Evolutionary conservation across 768 basidiomycete species (phyloP).

Genomic region (Kwoniella sp.): DNA sequence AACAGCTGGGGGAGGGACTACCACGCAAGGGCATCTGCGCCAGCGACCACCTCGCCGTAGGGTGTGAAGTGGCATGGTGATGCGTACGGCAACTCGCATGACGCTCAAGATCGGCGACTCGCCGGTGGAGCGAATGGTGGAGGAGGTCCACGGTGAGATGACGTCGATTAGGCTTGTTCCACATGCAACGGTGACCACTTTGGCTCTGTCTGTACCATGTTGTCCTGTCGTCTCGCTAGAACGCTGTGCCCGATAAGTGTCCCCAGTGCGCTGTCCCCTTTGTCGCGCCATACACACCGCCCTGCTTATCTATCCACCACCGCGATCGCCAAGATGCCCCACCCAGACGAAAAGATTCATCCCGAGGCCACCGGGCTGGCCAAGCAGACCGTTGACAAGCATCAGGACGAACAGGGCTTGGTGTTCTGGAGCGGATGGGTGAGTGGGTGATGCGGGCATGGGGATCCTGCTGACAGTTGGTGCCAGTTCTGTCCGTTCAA

Average conservation of each 20-base stretch:
- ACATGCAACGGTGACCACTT: too few relatives aligned
- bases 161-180: not conserved
- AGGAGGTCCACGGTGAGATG: not conserved
- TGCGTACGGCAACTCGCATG: not conserved
- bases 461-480: not conserved
- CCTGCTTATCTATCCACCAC: too few relatives aligned
- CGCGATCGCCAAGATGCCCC: conserved; percentile 9
- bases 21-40: conserved; percentile 75
- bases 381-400: conserved; percentile 56
- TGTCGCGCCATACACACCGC: too few relatives aligned
- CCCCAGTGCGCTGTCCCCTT: too few relatives aligned
- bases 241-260: too few relatives aligned
- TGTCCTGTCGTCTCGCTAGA: too few relatives aligned
- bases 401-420: conserved; percentile 57
- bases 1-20: conserved; percentile 65
- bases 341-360: conserved; percentile 58
- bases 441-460: conserved; percentile 16
- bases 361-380: conserved; percentile 62
- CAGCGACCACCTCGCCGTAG: conserved; percentile 80
- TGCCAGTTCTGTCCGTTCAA: conserved; percentile 71
- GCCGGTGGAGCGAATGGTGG: not conserved
- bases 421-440: conserved; percentile 68
- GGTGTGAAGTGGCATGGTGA: conserved; percentile 55
- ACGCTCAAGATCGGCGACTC: not conserved
- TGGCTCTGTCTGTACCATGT: too few relatives aligned